Percentiles rank a stretch among this genome's conserved stretches.
These are phyloP conservation scores for Scenedesmus sp. DNA, from an alignment of 163 green algal species.

Conservation along the genomic window DNA sequence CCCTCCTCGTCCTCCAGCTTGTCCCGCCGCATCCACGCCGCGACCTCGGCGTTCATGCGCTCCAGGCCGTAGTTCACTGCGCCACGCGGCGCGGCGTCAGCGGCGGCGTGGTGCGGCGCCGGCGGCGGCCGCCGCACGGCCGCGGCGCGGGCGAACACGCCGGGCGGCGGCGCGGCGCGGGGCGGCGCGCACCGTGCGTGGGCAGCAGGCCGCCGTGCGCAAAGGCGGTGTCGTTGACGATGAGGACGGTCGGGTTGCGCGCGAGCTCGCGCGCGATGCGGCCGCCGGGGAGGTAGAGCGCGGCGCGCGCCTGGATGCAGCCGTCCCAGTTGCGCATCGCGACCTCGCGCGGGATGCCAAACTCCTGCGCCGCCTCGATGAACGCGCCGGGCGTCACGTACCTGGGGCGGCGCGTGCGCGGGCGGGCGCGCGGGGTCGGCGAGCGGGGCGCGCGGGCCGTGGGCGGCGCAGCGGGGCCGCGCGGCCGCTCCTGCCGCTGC, in stretches of 20 bases:
- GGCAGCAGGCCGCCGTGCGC: conserved; percentile 93
- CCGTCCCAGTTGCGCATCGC: conserved; percentile 49
- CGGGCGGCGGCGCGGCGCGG: not conserved
- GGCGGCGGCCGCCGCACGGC: not conserved
- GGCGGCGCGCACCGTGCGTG: conserved; percentile 69
- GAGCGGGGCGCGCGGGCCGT: too few species aligned
- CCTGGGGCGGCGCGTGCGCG: conserved; percentile 47
- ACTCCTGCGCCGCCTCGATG: conserved; percentile 79
- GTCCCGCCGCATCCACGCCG: conserved; percentile 82
- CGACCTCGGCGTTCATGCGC: conserved; percentile 88
- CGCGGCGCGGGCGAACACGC: not conserved
- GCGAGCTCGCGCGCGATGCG: conserved; percentile 86
- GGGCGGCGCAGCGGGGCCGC: too few species aligned
- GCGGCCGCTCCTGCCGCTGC: too few species aligned
- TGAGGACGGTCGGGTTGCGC: conserved; percentile 91
- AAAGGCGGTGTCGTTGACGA: conserved; percentile 96
- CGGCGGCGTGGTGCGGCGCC: too few species aligned
- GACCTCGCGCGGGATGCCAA: conserved; percentile 64
- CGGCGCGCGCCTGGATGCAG: conserved; percentile 66
- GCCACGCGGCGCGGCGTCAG: not conserved
- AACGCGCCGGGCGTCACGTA: conserved; percentile 92
- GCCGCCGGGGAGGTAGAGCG: conserved; percentile 85
- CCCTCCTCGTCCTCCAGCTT: conserved; percentile 58
- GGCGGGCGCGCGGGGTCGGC: too few species aligned
- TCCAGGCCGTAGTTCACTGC: conserved; percentile 85